Evolutionary conservation across 345 rosid species (phyloP), one percentile per base, ranked within the genome.

Genomic region (Brassica juncea): DNA sequence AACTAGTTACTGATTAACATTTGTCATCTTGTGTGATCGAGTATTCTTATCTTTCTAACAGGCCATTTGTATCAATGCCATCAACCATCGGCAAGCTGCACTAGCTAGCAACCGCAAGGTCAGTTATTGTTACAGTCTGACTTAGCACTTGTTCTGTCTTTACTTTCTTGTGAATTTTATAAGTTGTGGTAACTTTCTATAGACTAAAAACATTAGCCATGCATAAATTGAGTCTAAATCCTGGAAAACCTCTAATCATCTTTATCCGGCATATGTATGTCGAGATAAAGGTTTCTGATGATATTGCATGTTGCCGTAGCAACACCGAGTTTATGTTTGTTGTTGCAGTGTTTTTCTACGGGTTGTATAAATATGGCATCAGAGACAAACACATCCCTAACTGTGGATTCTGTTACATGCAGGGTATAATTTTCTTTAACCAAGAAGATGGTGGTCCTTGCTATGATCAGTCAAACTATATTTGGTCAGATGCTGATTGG

Each of bases 61-160:
- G 98, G 94, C 94, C 69, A 66, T 94, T 58, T 94, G 94, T 85
- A 76, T 89, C 65, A 94, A 94, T 73, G 80, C 91, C 71, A 75
- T 84, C 76, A 79, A 86, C 80, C 87, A 88, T 85, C 74, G 85
- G 78, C 92, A 90, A 83, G 87, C 87, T 81, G 98, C 94, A 77
- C 76, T 94, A 66, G 89, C 98, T 55, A 89, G 97, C 90, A 91
- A 87, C 77, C 85, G 90, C 75, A 94, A 94, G 97, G 98, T 94
- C 77, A 82, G 91, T 85, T 66, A 75, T 39, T 16, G 14, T 34
- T 21, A 16, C 52, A 12, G 61, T 82, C 70, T 68, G 47, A 57
- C 74, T 58, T 72, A 21, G 34, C 66, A 68, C 19, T 80, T 75
- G 52, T 49, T 70, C 62, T 61, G 63, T 34, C 31, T 74, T 37